phyloP scores from a whole-genome alignment of 768 basidiomycete species.

The Rickenella mellea region DNA sequence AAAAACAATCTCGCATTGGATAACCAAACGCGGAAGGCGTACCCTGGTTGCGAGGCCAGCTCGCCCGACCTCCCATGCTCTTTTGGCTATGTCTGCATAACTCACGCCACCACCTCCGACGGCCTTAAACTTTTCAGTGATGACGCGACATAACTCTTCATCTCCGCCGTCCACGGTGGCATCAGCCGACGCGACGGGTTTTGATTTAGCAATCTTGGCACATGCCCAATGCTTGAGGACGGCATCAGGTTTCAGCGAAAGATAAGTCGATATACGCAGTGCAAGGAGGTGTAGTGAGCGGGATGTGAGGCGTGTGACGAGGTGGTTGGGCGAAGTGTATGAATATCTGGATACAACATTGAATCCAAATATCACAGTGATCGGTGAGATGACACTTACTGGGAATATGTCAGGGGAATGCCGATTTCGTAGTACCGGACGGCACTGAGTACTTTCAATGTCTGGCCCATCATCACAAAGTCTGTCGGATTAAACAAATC shows the following conservation, averaged over 20 bases:
- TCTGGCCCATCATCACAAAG: conserved; percentile 87
- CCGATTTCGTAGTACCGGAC: conserved; percentile 88
- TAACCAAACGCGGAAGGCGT: background rate
- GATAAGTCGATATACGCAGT: conserved; percentile 77
- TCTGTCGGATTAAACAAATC: conserved; percentile 90
- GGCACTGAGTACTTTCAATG: conserved; percentile 88
- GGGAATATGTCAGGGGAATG: conserved; percentile 83
- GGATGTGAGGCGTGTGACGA: conserved; percentile 75
- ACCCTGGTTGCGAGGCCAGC: conserved; percentile 80
- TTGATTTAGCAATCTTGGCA: conserved; percentile 76
- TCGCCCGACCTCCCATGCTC: conserved; percentile 86
- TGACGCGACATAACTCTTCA: conserved; percentile 67
- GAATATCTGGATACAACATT: conserved; percentile 49
- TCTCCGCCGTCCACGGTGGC: conserved; percentile 52
- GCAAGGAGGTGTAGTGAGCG: conserved; percentile 89
- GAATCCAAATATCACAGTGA: no score
- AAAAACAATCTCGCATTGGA: background rate
- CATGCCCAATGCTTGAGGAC: conserved; percentile 96
- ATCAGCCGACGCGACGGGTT: conserved; percentile 45
- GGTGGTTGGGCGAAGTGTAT: conserved; percentile 67
- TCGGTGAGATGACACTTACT: conserved; percentile 41
- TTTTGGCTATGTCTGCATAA: conserved; percentile 90
- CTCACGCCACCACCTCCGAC: conserved; percentile 74
- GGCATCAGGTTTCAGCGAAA: conserved; percentile 73
- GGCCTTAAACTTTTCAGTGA: conserved; percentile 85